These are phyloP conservation scores for Pythium graminicola DNA, from an alignment of 352 stramenopile species.

Conservation along the genomic window DNA sequence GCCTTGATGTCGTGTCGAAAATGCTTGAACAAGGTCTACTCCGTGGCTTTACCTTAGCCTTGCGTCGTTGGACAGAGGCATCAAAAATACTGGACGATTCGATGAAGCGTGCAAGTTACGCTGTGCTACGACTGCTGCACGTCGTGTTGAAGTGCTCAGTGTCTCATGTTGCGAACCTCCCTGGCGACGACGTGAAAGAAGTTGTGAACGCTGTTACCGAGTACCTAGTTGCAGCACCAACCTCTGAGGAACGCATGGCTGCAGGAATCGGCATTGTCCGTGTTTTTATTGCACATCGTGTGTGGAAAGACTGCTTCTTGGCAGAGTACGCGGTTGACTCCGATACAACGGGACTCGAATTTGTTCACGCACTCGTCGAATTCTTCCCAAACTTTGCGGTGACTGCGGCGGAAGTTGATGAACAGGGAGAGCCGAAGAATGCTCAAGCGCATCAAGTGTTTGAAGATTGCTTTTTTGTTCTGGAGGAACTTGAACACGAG, in stretches of 20 bases:
- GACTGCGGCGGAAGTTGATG: background rate
- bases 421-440: constrained; percentile 13
- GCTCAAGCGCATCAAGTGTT: constrained; percentile 35
- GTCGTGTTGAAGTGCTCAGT: constrained; percentile 56
- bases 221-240: constrained; percentile 57
- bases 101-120: constrained; percentile 28
- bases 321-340: constrained; percentile 60
- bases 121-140: constrained; percentile 60
- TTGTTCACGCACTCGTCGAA: constrained; percentile 56
- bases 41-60: constrained; percentile 50
- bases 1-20: constrained; percentile 38
- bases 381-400: constrained; percentile 18
- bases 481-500: constrained; percentile 59
- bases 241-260: constrained; percentile 36
- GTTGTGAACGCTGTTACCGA: constrained; percentile 66
- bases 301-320: constrained; percentile 74
- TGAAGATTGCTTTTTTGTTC: constrained; percentile 51
- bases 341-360: constrained; percentile 49
- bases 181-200: constrained; percentile 52
- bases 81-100: constrained; percentile 14
- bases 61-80: constrained; percentile 48
- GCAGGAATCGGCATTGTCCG: constrained; percentile 66
- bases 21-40: constrained; percentile 75
- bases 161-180: constrained; percentile 40
- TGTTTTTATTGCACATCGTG: constrained; percentile 53